Base-by-base conservation (phyloP, 306 rosid genomes). In the Purshia tridentata region DNA sequence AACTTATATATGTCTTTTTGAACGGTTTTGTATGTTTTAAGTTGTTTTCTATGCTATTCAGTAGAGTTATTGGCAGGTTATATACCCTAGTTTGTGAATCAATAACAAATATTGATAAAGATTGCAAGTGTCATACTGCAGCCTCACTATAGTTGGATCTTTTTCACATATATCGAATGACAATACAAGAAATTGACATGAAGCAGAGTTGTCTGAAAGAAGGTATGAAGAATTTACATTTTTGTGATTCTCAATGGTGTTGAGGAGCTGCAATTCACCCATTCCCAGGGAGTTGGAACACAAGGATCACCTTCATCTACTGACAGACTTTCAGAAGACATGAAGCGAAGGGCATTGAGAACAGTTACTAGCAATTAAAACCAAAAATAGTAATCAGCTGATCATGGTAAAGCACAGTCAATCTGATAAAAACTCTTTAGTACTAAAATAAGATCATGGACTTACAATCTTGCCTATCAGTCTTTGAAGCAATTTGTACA, bases 231-330 rank as follows among this genome's bases (percentile, higher is more conserved):
- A 69, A 48, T 54, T 84, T 88, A 94, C 99, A 94, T 84, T 72
- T 84, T 85, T 62, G 88, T 78, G 50, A 94, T 81, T 91, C 96
- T 89, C 16, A 83, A 87, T 37, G 91, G 88, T 37, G 79, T 18
- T 45, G 77, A 64, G 9, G 86, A 60, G 82, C 93, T 88, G 65
- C 97, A 94, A 58, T 87, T 84, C 72, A 94, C 72, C 96, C 96
- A 88, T 53, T 89, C 97, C 99, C 99, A 94, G 23, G 67, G 84
- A 60, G 91, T 86, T 40, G 99, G 99, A 78, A 85, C 85, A 77
- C 99, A 94, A 16, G 97, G 97, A 83, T 91, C 97, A 6, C 99
- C 97, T 84, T 89, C 91, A 12, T 88, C 75, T 54, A 76, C 78
- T n/a, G 45, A 84, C 71, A 51, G 63, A 39, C 63, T 81, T 66